Conservation (phyloP, 176 grass and related monocot species). For the Paspalum vaginatum region DNA sequence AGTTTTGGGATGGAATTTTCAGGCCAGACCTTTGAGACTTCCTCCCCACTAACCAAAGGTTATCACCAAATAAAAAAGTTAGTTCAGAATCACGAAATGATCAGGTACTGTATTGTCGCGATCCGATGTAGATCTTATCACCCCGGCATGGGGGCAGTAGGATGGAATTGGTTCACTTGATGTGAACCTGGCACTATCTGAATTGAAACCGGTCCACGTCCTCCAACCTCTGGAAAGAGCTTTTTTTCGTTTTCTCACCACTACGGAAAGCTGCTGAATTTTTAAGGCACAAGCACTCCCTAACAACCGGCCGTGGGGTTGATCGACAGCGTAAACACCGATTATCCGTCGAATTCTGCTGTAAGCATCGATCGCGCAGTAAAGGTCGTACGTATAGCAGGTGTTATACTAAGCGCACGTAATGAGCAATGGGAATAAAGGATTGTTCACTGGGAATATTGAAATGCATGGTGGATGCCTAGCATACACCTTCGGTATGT, state of each 20-base stretch:
- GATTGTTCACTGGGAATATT: slow-evolving; percentile 25
- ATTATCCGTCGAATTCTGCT: background rate
- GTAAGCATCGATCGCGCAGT: slow-evolving; percentile 24
- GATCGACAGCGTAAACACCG: slow-evolving; percentile 10
- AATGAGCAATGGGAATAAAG: slow-evolving; percentile 42
- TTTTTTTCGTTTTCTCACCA: slow-evolving; percentile 20
- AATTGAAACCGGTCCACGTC: slow-evolving; percentile 30
- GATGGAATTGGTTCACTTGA: slow-evolving; percentile 24
- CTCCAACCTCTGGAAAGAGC: slow-evolving; percentile 25
- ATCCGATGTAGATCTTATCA: slow-evolving; percentile 35
- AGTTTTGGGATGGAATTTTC: slow-evolving; percentile 22
- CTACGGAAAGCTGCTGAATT: slow-evolving; percentile 10
- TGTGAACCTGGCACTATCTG: slow-evolving; percentile 40
- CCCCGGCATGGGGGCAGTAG: slow-evolving; percentile 17
- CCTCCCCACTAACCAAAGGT: slow-evolving; percentile 33
- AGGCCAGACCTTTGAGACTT: slow-evolving; percentile 3
- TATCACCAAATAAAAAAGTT: slow-evolving; percentile 25
- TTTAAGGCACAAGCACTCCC: slow-evolving; percentile 31
- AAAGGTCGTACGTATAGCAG: slow-evolving; percentile 36
- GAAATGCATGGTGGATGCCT: slow-evolving; percentile 28
- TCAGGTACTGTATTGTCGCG: slow-evolving; percentile 14
- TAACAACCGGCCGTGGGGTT: background rate
- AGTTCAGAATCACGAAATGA: slow-evolving; percentile 16
- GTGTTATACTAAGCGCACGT: slow-evolving; percentile 9
- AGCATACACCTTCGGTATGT: background rate